Conservation (phyloP, 2,329 filamentous ascomycete species). For the Xylariomycetidae sp. region DNA sequence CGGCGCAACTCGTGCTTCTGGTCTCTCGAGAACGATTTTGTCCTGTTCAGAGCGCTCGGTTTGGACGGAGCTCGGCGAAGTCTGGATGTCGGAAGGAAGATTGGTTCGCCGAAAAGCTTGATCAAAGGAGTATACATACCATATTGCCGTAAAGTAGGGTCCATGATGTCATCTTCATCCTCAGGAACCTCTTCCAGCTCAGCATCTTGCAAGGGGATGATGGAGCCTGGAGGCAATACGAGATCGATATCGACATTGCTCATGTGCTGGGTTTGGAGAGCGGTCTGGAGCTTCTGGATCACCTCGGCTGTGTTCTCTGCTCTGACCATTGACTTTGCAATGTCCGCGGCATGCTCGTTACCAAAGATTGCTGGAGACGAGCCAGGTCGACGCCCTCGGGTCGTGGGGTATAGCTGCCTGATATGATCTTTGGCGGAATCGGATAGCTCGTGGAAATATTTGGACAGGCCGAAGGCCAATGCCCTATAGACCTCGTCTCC, state of each 20-base stretch:
- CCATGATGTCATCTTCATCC: slow-evolving; percentile 61
- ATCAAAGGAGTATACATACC: slow-evolving; percentile 73
- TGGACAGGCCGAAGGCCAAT: slow-evolving; percentile 86
- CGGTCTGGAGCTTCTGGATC: slow-evolving; percentile 66
- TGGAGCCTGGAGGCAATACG: slow-evolving; percentile 73
- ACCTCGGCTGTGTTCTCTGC: slow-evolving; percentile 74
- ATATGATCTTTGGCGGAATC: slow-evolving; percentile 69
- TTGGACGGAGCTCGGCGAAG: slow-evolving; percentile 83
- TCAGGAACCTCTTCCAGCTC: slow-evolving; percentile 56
- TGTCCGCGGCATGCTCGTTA: slow-evolving; percentile 86
- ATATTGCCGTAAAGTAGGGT: slow-evolving; percentile 65
- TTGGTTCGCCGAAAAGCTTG: slow-evolving; percentile 73
- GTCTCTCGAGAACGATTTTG: slow-evolving; percentile 70
- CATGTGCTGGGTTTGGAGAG: slow-evolving; percentile 75
- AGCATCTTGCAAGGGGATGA: slow-evolving; percentile 58
- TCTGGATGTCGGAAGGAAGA: slow-evolving; percentile 82
- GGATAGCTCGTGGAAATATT: slow-evolving; percentile 88
- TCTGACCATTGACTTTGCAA: slow-evolving; percentile 79
- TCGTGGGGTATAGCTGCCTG: slow-evolving; percentile 50
- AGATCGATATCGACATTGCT: slow-evolving; percentile 86
- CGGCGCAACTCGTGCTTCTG: slow-evolving; percentile 82
- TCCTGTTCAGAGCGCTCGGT: slow-evolving; percentile 73
- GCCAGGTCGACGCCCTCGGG: slow-evolving; percentile 53
- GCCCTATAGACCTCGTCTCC: slow-evolving; percentile 90
- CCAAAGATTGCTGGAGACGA: slow-evolving; percentile 71